Evolutionary conservation across 2,329 filamentous ascomycete genomes (phyloP).

Genomic region (Alternaria panax): DNA sequence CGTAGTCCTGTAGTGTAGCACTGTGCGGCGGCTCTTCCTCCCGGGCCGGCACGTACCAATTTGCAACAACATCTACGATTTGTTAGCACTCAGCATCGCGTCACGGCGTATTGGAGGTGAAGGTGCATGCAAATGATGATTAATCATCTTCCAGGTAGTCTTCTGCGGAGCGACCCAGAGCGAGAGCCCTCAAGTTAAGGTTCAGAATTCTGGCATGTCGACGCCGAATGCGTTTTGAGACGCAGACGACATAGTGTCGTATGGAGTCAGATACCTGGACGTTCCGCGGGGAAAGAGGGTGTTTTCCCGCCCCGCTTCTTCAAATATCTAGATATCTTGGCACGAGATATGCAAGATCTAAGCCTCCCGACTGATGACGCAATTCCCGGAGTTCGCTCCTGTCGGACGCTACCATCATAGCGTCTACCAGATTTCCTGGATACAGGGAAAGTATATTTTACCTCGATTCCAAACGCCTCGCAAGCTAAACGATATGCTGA

Average conservation of each 20-base stretch:
- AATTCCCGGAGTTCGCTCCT: not conserved
- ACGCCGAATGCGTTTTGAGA: not conserved
- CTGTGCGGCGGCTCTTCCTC: no score
- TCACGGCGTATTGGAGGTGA: accelerated
- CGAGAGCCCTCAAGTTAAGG: not conserved
- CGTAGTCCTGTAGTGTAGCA: no score
- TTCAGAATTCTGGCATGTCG: not conserved
- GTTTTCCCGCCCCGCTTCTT: not conserved
- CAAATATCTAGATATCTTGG: not conserved
- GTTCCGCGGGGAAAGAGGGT: not conserved
- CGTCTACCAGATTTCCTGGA: not conserved
- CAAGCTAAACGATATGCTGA: not conserved
- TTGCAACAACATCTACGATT: not conserved
- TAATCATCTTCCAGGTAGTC: not conserved
- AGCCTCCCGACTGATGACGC: not conserved
- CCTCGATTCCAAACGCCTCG: not conserved
- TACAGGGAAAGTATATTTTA: not conserved
- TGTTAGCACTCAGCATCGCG: not conserved
- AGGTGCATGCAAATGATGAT: not conserved
- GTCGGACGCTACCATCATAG: not conserved
- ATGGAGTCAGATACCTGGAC: not conserved
- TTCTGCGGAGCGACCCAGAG: not conserved
- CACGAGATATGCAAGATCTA: not conserved
- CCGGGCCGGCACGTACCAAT: not conserved
- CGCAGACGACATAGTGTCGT: not conserved